Conservation (phyloP, 2,329 filamentous ascomycete species). For the Talaromyces marneffei region DNA sequence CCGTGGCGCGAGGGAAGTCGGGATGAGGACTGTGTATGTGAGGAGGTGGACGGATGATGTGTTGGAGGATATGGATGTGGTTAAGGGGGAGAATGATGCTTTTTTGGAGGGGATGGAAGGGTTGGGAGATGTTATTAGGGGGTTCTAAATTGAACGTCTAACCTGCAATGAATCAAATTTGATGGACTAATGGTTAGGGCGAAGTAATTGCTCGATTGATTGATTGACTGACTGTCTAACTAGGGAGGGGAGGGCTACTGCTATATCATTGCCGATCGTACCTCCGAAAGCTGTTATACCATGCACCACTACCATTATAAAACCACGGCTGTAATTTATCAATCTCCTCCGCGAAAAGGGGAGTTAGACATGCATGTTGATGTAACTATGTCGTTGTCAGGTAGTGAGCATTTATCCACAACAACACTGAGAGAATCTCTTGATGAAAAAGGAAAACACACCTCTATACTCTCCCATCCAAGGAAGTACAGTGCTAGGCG, state of each 20-base stretch:
- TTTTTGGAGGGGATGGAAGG: constrained; percentile 25
- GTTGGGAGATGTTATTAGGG: constrained; percentile 15
- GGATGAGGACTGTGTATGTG: constrained; percentile 50
- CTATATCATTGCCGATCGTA: neutral
- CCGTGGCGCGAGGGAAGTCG: constrained; percentile 43
- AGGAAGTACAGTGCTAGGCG: neutral
- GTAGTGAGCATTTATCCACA: neutral
- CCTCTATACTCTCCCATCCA: constrained; percentile 2
- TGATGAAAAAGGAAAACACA: neutral
- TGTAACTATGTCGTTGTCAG: neutral
- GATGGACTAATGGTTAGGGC: too few relatives aligned
- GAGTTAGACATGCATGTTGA: constrained; percentile 2
- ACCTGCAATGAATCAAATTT: too few relatives aligned
- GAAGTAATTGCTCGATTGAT: too few relatives aligned
- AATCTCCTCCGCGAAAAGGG: neutral
- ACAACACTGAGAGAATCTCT: too few relatives aligned
- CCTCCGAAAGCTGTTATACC: neutral
- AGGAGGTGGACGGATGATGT: constrained; percentile 51
- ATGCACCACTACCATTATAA: neutral
- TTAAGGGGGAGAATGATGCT: constrained; percentile 39
- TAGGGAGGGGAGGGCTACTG: too few relatives aligned
- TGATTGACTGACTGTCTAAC: neutral
- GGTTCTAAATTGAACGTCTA: neutral
- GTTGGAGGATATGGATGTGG: constrained; percentile 40
- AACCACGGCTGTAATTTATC: constrained; percentile 6